A percentile compares a stretch with the other conserved stretches of the same genome.
These are phyloP conservation scores for Rosa persica DNA, from an alignment of 306 rosid genomes.

Conservation along the genomic window DNA sequence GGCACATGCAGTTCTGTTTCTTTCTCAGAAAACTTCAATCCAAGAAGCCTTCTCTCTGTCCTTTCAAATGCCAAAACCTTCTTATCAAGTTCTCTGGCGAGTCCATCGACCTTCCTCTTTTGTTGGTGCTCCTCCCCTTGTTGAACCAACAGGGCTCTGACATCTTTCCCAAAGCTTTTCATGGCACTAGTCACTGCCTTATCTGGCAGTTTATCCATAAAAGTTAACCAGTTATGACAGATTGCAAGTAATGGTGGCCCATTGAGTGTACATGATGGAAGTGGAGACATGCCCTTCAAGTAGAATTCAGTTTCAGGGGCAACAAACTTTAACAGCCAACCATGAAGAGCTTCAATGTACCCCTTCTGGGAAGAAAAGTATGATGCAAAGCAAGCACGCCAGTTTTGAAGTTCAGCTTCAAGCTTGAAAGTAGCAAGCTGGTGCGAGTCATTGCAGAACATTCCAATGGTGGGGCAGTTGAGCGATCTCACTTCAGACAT, in stretches of 20 bases:
- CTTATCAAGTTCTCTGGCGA: constrained; percentile 57
- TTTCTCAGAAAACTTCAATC: constrained; percentile 35
- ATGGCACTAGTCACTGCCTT: constrained; percentile 47
- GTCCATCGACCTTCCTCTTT: constrained; percentile 59
- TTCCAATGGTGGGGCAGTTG: constrained; percentile 48
- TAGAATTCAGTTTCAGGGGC: constrained; percentile 58
- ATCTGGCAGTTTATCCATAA: constrained; percentile 51
- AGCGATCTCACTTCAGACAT: constrained; percentile 61
- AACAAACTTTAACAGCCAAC: constrained; percentile 66
- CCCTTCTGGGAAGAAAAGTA: constrained; percentile 60
- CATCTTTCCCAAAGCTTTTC: constrained; percentile 50
- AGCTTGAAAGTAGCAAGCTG: constrained; percentile 65
- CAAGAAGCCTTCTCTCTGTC: constrained; percentile 49
- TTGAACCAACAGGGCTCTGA: constrained; percentile 51
- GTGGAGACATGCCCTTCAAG: constrained; percentile 41
- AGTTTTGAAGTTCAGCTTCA: constrained; percentile 60
- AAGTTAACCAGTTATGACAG: constrained; percentile 57
- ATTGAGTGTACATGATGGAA: constrained; percentile 33
- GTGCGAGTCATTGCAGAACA: constrained; percentile 64
- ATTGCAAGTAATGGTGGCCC: constrained; percentile 62
- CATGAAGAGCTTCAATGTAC: constrained; percentile 61
- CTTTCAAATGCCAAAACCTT: constrained; percentile 41
- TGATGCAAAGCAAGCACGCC: constrained; percentile 54
- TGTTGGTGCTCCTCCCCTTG: constrained; percentile 74
- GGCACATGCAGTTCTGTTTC: constrained; percentile 37